Base-by-base conservation (phyloP, 1,139 yeast genomes). In the Nakaseomyces nivariensis region DNA sequence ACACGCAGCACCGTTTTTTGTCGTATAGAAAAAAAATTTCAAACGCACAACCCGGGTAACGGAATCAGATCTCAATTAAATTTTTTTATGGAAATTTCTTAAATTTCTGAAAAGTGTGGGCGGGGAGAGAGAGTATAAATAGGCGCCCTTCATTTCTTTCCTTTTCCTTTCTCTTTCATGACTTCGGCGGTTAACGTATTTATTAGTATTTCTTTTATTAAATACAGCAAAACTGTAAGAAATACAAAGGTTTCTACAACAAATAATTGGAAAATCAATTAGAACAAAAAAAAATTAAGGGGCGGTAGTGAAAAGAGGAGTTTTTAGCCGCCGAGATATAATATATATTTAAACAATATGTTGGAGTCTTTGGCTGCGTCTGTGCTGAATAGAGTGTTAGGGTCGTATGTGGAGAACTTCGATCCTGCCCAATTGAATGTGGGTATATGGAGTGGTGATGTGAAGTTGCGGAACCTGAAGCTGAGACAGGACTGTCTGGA, bases 391-490 rank as follows among this genome's bases (percentile, higher is more conserved):
- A 59, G 78, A 50, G 65, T 76, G 52, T 60, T 76, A 56, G 80
- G 76, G 50, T 58, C 75, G 47, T 85, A 92, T 70, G 92, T 94
- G 49, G 96, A 94, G 69, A 85, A 92, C 67, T 92, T 92, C 64
- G 98, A 94, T 68, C 90, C 97, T 11, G 86, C 86, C 57, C 97
- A 90, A 63, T 72, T 92, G 62, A 89, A 92, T 60, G 90, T 92
- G 51, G 98, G 97, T 2, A 90, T 94, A 42, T 90, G 98, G 96
- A 81, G 92, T 60, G 99, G 99, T 32, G 97, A 92, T 72, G 98
- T 90, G 45, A 88, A 87, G 64, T 72, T 94, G 48, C 76, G 76
- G 55, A 82, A 90, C 64, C 74, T 94, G 55, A 77, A 84, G 54
- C 73, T 94, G 52, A 87, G 87, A 67, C 68, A 66, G 32, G 74